Percentiles rank a stretch among this genome's conserved stretches.
Evolutionary conservation across 441 rosid species (phyloP).

Genomic region (Erysimum cheiri): DNA sequence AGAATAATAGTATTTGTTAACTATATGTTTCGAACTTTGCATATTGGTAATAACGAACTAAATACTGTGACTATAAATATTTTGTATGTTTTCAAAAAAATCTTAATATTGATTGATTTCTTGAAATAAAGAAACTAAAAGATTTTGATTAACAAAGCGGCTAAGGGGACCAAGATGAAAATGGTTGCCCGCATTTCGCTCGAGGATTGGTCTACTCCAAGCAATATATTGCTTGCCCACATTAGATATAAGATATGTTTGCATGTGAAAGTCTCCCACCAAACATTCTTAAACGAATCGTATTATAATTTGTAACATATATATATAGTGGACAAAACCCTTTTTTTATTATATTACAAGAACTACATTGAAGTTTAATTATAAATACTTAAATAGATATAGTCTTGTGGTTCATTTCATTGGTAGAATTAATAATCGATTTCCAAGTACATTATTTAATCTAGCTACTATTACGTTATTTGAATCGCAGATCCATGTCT

Average conservation of each 20-base stretch:
- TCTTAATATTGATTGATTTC: background rate
- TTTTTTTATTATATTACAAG: constrained; percentile 13
- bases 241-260: constrained; percentile 41
- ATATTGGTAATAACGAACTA: constrained; percentile 25
- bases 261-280: constrained; percentile 32
- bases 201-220: constrained; percentile 38
- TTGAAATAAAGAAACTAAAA: background rate
- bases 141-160: constrained; percentile 16
- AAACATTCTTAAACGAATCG: constrained; percentile 16
- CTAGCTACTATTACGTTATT: background rate
- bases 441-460: background rate
- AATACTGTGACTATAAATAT: constrained; percentile 4
- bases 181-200: constrained; percentile 39
- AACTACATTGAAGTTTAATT: background rate
- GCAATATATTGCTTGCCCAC: constrained; percentile 45
- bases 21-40: constrained; percentile 34
- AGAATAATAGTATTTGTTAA: constrained; percentile 27
- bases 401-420: background rate
- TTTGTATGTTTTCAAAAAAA: constrained; percentile 1
- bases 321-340: background rate
- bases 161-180: constrained; percentile 40
- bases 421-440: background rate
- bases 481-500: background rate
- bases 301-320: background rate
- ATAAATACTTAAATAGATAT: background rate